Evolutionary conservation across 305 asterid species (phyloP).

Genomic region (Caryopteris hybrid): DNA sequence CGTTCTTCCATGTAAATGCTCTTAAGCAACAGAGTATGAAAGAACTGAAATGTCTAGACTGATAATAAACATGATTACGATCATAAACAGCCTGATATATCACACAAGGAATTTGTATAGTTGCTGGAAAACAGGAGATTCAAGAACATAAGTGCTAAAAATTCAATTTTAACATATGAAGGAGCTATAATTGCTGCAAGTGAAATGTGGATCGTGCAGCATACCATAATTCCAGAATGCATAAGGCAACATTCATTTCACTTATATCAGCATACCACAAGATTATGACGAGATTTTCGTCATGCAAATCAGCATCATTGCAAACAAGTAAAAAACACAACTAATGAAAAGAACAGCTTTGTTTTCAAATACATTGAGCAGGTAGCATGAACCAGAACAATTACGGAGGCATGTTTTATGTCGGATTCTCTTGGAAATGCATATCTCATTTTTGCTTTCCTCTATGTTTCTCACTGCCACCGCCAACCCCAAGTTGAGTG

Average conservation of each 20-base stretch:
- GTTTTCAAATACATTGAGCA: neutral
- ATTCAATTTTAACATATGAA: neutral
- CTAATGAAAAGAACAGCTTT: neutral
- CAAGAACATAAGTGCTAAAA: neutral
- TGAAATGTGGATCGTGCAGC: neutral
- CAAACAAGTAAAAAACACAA: neutral
- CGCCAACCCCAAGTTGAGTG: neutral
- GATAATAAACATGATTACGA: neutral
- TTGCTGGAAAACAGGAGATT: neutral
- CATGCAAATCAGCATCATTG: neutral
- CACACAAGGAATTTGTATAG: neutral
- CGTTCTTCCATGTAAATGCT: slow-evolving; percentile 1
- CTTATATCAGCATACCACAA: neutral
- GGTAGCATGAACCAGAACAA: neutral
- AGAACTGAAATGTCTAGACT: neutral
- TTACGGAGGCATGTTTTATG: neutral
- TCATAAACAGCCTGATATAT: neutral
- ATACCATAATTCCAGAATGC: neutral
- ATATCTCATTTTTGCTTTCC: neutral
- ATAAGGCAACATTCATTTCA: neutral
- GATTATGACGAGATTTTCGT: neutral
- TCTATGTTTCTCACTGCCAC: neutral
- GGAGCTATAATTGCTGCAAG: neutral
- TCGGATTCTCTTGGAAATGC: neutral
- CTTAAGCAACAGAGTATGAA: neutral